Evolutionary conservation across 331 rosid species (phyloP).

Genomic region (Dryas integrifolia): DNA sequence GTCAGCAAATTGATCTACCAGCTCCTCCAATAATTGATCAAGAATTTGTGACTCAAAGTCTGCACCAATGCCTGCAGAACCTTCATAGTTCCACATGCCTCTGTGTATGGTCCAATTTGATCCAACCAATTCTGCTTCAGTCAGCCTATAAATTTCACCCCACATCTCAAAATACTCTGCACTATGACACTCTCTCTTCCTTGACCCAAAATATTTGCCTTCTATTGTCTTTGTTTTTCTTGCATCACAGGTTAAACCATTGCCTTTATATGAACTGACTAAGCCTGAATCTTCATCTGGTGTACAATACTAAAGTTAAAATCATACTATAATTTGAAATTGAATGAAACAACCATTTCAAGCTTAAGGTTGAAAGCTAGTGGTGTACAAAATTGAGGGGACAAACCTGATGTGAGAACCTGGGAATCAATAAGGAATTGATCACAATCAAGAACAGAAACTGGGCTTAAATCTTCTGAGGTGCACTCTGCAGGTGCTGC

Average conservation of each 20-base stretch:
- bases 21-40: conserved; percentile 53
- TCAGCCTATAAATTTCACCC: conserved; percentile 46
- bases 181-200: conserved; percentile 33
- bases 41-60: conserved; percentile 54
- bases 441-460: conserved; percentile 72
- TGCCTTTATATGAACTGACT: conserved; percentile 31
- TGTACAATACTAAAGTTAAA: not conserved
- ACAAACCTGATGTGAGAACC: conserved; percentile 55
- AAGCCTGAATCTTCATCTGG: conserved; percentile 38
- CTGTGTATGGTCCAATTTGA: conserved; percentile 34
- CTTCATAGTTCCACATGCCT: conserved; percentile 30
- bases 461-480: conserved; percentile 76
- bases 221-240: conserved; percentile 24
- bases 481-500: conserved; percentile 38
- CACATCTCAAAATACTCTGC: conserved; percentile 31
- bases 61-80: conserved; percentile 41
- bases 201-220: conserved; percentile 25
- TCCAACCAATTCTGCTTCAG: conserved; percentile 46
- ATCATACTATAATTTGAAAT: not conserved
- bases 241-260: conserved; percentile 43
- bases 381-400: not conserved
- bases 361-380: not conserved
- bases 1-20: conserved; percentile 48
- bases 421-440: conserved; percentile 36
- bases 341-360: not conserved